A percentile compares a stretch with the other conserved stretches of the same genome.
phyloP scores from a whole-genome alignment of 805 yeast genomes.

The Sugiyamaella boreocaroliniensis region DNA sequence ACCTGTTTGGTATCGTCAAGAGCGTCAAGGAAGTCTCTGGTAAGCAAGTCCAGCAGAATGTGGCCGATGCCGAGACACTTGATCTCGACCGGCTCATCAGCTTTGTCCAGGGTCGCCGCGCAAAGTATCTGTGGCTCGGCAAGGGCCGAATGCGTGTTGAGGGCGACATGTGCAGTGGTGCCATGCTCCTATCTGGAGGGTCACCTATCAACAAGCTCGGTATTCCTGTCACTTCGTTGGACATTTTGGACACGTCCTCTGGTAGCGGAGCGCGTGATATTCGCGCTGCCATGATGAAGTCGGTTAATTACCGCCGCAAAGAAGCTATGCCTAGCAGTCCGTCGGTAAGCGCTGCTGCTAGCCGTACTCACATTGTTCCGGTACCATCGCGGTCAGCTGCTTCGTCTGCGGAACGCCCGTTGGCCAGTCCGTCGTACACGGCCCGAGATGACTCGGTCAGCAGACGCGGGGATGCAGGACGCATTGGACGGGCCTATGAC shows the following conservation, averaged over 20 bases:
- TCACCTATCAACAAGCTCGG: slow-evolving; percentile 9
- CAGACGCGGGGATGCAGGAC: not conserved
- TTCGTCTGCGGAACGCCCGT: not conserved
- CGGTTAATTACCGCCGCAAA: not conserved
- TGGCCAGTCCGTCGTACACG: not conserved
- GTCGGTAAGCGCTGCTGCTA: not conserved
- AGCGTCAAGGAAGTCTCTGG: slow-evolving; percentile 59
- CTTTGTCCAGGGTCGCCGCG: slow-evolving; percentile 29
- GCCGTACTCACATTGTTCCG: not conserved
- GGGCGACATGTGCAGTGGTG: slow-evolving; percentile 12
- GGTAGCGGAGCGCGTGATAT: not conserved
- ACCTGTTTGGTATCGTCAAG: slow-evolving; percentile 47
- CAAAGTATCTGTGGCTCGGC: slow-evolving; percentile 41
- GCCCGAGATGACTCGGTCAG: not conserved
- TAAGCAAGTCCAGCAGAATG: slow-evolving; percentile 25
- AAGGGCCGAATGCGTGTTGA: slow-evolving; percentile 39
- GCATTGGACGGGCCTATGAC: not conserved
- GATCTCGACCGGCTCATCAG: slow-evolving; percentile 30
- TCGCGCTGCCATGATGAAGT: not conserved
- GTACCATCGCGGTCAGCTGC: not conserved
- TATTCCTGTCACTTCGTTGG: slow-evolving; percentile 17
- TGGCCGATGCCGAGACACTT: slow-evolving; percentile 31
- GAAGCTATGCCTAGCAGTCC: not conserved
- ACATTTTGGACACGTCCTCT: not conserved
- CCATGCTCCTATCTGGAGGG: not conserved